These are phyloP conservation scores for Fusarium nisikadoi DNA, from an alignment of 2,329 filamentous ascomycete species.

Conservation along the genomic window DNA sequence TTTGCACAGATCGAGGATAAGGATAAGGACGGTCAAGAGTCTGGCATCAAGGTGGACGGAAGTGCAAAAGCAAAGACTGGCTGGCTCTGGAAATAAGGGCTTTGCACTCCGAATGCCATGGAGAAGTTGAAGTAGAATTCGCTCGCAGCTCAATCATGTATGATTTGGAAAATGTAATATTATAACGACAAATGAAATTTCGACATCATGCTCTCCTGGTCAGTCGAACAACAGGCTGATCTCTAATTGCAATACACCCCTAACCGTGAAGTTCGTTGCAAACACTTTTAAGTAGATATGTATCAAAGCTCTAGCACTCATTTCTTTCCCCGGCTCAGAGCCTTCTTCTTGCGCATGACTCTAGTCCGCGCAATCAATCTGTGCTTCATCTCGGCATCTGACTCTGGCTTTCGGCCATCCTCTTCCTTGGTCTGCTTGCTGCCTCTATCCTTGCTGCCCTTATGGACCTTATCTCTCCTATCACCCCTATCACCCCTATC, in stretches of 20 bases:
- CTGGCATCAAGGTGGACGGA: conserved; percentile 23
- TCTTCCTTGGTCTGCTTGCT: conserved; percentile 18
- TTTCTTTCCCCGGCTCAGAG: conserved; percentile 50
- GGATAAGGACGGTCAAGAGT: conserved; percentile 15
- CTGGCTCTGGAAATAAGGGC: conserved; percentile 56
- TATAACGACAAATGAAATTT: not conserved
- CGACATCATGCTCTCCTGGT: not conserved
- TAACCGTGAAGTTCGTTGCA: conserved; percentile 6
- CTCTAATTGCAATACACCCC: conserved; percentile 4
- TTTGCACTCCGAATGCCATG: too few species aligned
- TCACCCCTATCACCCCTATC: conserved; percentile 21
- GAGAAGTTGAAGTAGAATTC: not conserved
- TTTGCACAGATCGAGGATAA: conserved; percentile 15
- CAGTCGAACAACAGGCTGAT: conserved; percentile 2
- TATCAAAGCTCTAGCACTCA: conserved; percentile 36
- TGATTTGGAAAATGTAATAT: conserved; percentile 22
- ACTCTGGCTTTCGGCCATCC: conserved; percentile 50
- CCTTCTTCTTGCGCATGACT: conserved; percentile 78
- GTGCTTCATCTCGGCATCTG: conserved; percentile 63
- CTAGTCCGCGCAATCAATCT: conserved; percentile 89
- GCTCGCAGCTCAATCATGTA: conserved; percentile 28
- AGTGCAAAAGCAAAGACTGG: conserved; percentile 45
- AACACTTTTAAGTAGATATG: conserved; percentile 31
- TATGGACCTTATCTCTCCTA: conserved; percentile 26
- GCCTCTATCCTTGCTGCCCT: not conserved